Conservation (phyloP, 106 monocot genomes). For the Phalaenopsis equestris region DNA sequence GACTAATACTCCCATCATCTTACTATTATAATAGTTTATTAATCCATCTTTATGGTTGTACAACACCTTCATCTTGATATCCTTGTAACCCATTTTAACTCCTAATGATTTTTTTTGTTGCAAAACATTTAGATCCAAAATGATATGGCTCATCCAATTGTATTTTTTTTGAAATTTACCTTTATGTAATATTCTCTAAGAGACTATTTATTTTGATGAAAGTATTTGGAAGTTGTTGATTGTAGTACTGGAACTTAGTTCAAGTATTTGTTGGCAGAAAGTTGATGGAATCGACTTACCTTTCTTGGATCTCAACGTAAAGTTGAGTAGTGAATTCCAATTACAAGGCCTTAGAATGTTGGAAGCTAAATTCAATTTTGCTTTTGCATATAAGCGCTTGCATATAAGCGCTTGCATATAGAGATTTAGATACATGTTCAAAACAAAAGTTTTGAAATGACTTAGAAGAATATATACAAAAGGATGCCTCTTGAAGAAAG, state of each 20-base stretch:
- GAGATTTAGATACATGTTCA: too few relatives aligned
- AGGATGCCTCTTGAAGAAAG: too few relatives aligned
- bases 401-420: too few relatives aligned
- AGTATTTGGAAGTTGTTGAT: neutral
- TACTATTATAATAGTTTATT: too few relatives aligned
- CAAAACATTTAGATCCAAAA: neutral
- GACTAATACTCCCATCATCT: too few relatives aligned
- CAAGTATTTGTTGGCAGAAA: neutral
- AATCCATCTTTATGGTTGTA: too few relatives aligned
- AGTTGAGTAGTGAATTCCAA: neutral
- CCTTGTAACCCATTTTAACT: neutral
- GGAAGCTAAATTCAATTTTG: too few relatives aligned
- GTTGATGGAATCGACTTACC: neutral
- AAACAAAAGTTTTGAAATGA: too few relatives aligned
- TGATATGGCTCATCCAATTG: neutral
- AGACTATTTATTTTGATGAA: neutral
- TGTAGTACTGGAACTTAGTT: neutral
- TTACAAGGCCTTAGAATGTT: neutral
- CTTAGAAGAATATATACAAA: too few relatives aligned
- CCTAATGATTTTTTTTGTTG: neutral
- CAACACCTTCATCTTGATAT: too few relatives aligned
- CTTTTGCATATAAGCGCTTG: too few relatives aligned
- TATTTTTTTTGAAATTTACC: neutral
- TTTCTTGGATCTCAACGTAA: neutral
- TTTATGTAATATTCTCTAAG: neutral